Conservation (phyloP, 805 yeast genomes). For the Yueomyces sinensis region DNA sequence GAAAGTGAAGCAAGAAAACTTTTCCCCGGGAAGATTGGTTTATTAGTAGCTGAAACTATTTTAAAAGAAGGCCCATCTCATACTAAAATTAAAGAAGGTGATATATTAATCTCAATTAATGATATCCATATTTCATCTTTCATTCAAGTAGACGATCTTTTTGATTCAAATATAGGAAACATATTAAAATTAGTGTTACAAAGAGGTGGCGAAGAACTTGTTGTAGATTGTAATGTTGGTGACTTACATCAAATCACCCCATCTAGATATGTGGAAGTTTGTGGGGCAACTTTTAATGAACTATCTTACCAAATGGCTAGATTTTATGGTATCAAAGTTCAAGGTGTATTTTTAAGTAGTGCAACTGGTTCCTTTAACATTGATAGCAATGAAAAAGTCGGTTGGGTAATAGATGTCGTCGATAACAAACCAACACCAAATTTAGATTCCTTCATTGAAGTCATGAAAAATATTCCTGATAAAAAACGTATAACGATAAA, state of each 20-base stretch:
- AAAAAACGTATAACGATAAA: conserved; percentile 53
- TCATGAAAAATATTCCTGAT: conserved; percentile 69
- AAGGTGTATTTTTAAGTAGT: conserved; percentile 69
- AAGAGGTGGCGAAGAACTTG: conserved; percentile 56
- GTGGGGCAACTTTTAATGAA: conserved; percentile 79
- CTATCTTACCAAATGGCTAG: conserved; percentile 84
- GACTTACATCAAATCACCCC: conserved; percentile 80
- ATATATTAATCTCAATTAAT: conserved; percentile 62
- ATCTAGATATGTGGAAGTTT: conserved; percentile 61
- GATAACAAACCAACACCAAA: conserved; percentile 67
- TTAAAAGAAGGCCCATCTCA: conserved; percentile 81
- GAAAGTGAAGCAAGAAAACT: conserved; percentile 54
- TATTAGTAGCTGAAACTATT: conserved; percentile 70
- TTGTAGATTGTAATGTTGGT: conserved; percentile 42
- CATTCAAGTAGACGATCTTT: conserved; percentile 67
- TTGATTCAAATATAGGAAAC: conserved; percentile 59
- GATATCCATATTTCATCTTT: conserved; percentile 54
- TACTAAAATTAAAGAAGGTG: conserved; percentile 67
- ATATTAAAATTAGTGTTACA: conserved; percentile 45
- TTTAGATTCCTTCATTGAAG: conserved; percentile 62
- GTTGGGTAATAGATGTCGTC: conserved; percentile 72
- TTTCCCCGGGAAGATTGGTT: conserved; percentile 67
- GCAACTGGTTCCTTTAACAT: conserved; percentile 67
- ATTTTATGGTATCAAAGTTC: conserved; percentile 68
- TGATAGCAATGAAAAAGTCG: conserved; percentile 44